These are phyloP conservation scores for Thelephora terrestris DNA, from an alignment of 1,284 basidiomycete genomes.

Conservation along the genomic window DNA sequence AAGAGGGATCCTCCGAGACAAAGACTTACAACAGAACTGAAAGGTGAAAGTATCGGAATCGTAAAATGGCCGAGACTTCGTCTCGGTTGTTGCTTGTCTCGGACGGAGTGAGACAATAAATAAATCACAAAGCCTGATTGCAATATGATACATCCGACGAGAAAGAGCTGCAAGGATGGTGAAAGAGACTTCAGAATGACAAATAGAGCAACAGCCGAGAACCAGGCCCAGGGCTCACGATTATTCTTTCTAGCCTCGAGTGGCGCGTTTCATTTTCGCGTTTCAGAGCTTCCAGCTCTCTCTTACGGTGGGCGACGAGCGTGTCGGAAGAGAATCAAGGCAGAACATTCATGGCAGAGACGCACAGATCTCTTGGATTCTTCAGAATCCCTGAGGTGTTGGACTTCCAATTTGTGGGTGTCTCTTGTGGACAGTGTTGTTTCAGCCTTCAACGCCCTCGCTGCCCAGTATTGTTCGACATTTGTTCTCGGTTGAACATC, in stretches of 20 bases:
- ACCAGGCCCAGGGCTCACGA: conserved; percentile 29
- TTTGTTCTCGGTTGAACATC: conserved; percentile 7
- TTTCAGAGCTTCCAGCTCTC: conserved; percentile 29
- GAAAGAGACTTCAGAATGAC: conserved; percentile 1
- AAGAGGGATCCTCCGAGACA: neutral
- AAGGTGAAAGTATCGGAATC: conserved; percentile 59
- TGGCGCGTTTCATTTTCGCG: conserved; percentile 35
- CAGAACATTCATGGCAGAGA: conserved; percentile 4
- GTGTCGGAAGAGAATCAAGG: neutral
- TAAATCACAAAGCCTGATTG: conserved; percentile 35
- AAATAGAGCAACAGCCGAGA: neutral
- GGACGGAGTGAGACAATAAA: conserved; percentile 19
- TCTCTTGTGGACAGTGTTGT: conserved; percentile 37
- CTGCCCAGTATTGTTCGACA: conserved; percentile 51
- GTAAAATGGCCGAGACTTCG: conserved; percentile 44
- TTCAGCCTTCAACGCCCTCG: conserved; percentile 51
- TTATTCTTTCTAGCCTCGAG: conserved; percentile 36
- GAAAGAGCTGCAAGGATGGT: conserved; percentile 26
- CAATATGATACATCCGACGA: conserved; percentile 29
- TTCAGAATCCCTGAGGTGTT: conserved; percentile 26
- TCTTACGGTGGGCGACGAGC: conserved; percentile 22
- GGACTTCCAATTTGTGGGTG: conserved; percentile 38
- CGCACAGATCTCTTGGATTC: conserved; percentile 38
- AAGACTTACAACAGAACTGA: conserved; percentile 50
- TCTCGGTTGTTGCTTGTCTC: conserved; percentile 20